phyloP scores from a whole-genome alignment of 768 basidiomycete genomes.

The Mycena amicta region DNA sequence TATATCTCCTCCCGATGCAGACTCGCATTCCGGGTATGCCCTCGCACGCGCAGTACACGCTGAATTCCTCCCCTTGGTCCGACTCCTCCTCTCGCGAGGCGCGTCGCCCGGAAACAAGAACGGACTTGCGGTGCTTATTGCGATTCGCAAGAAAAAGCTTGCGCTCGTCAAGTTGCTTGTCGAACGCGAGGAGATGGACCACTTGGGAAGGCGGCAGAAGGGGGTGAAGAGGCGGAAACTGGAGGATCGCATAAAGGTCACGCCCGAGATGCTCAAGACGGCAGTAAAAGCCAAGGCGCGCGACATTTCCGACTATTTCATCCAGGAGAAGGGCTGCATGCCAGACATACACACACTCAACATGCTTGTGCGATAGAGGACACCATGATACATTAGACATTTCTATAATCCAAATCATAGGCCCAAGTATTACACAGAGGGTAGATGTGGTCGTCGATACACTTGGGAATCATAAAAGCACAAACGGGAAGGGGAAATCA shows the following conservation, averaged over 20 bases:
- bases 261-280: conserved; percentile 58
- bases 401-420: conserved; percentile 21
- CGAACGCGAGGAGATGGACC: conserved; percentile 47
- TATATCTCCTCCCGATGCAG: conserved; percentile 47
- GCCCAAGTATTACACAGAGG: conserved; percentile 18
- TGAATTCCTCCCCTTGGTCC: conserved; percentile 62
- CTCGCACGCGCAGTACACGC: conserved; percentile 78
- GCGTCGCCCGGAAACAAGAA: conserved; percentile 69
- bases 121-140: conserved; percentile 70
- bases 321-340: conserved; percentile 67
- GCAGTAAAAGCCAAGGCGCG: conserved; percentile 68
- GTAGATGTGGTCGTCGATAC: conserved; percentile 25
- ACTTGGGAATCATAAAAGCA: conserved; percentile 18
- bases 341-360: conserved; percentile 72
- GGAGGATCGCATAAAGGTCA: conserved; percentile 60
- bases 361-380: conserved; percentile 32
- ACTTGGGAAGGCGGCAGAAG: conserved; percentile 22
- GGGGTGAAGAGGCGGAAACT: conserved; percentile 54
- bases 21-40: conserved; percentile 81
- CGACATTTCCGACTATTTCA: conserved; percentile 74
- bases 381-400: conserved; percentile 17
- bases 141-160: conserved; percentile 72
- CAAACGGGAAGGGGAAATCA: conserved; percentile 34
- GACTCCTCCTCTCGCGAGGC: conserved; percentile 68
- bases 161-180: conserved; percentile 74